A percentile compares a stretch with the other conserved stretches of the same genome.
phyloP scores from a whole-genome alignment of 169 alveolate genomes.

The Haemoproteus tartakovskyi region DNA sequence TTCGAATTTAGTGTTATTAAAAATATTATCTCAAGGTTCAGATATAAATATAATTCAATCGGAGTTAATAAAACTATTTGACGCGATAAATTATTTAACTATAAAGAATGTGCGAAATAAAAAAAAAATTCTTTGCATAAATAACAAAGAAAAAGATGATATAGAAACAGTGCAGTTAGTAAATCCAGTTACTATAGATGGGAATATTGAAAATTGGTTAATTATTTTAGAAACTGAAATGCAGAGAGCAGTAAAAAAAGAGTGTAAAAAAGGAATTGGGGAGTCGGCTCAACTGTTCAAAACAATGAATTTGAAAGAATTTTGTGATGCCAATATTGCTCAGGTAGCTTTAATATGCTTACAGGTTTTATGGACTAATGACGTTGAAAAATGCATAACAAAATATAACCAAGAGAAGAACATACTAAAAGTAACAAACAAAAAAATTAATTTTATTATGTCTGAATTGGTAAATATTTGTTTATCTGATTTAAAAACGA shows the following conservation, averaged over 20 bases:
- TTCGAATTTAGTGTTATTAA: conserved; percentile 92
- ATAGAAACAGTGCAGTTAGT: conserved; percentile 87
- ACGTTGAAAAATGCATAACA: conserved; percentile 91
- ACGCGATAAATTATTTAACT: conserved; percentile 91
- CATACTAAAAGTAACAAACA: conserved; percentile 70
- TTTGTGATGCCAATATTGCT: conserved; percentile 89
- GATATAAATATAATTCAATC: conserved; percentile 94
- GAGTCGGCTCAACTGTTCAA: conserved; percentile 79
- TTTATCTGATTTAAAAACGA: conserved; percentile 87
- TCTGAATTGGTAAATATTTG: conserved; percentile 87
- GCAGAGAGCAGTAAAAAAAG: conserved; percentile 86
- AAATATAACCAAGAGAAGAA: conserved; percentile 84
- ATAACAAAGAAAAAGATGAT: conserved; percentile 84
- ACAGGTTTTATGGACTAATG: conserved; percentile 92
- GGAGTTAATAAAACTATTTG: conserved; percentile 93
- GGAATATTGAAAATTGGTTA: conserved; percentile 97
- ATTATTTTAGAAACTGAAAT: conserved; percentile 88
- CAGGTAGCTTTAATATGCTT: conserved; percentile 91
- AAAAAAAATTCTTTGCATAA: conserved; percentile 73
- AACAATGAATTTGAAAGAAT: conserved; percentile 84
- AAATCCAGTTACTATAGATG: conserved; percentile 92
- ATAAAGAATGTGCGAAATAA: conserved; percentile 78
- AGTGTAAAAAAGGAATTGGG: conserved; percentile 82
- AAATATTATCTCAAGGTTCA: conserved; percentile 93
- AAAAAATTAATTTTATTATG: conserved; percentile 83